Conservation (phyloP, 495 filamentous ascomycete species). For the Articulospora tetracladia region DNA sequence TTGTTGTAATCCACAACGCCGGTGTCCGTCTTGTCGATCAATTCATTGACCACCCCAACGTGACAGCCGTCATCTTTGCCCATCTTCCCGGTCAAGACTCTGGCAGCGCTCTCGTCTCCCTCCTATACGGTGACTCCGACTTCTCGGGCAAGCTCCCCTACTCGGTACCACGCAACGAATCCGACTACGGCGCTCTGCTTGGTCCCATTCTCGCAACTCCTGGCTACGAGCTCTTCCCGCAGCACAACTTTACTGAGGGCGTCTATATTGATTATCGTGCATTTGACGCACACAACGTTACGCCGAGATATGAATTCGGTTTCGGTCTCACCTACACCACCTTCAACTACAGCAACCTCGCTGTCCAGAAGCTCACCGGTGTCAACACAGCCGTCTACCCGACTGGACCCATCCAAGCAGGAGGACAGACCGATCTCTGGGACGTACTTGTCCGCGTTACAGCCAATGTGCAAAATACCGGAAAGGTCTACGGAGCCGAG, state of each 20-base stretch:
- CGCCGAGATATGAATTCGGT: conserved; percentile 90
- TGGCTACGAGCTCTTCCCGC: conserved; percentile 35
- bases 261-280: conserved; percentile 64
- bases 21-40: conserved; percentile 54
- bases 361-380: conserved; percentile 52
- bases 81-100: conserved; percentile 61
- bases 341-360: conserved; percentile 46
- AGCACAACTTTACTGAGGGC: conserved; percentile 63
- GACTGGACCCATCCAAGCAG: conserved; percentile 47
- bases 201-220: conserved; percentile 26
- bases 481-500: conserved; percentile 57
- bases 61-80: conserved; percentile 58
- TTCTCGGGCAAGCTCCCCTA: conserved; percentile 68
- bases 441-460: conserved; percentile 50
- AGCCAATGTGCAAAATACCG: conserved; percentile 48
- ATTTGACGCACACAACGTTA: conserved; percentile 65
- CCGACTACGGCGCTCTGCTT: conserved; percentile 53
- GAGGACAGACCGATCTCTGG: conserved; percentile 57
- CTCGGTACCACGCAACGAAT: conserved; percentile 58
- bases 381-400: neutral
- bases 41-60: conserved; percentile 58
- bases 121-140: conserved; percentile 57
- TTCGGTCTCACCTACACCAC: conserved; percentile 71
- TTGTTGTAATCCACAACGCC: conserved; percentile 59
- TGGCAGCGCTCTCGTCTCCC: conserved; percentile 48